Conservation (phyloP, 805 yeast genomes). For the Suhomyces faveliae region DNA sequence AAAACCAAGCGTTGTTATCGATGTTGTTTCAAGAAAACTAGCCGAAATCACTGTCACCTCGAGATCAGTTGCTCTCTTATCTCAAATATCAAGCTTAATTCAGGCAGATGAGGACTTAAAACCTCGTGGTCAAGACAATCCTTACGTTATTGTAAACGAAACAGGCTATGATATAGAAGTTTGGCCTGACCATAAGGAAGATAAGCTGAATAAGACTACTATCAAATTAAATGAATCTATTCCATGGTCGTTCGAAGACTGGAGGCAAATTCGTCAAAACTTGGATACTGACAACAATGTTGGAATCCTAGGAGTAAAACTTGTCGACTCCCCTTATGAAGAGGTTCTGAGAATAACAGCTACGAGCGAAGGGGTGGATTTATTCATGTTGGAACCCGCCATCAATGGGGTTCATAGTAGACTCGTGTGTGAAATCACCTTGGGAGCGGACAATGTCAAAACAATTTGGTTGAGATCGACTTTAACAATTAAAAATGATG, state of each 20-base stretch:
- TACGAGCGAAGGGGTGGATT: conserved; percentile 78
- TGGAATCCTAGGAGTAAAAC: conserved; percentile 62
- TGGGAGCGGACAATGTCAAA: conserved; percentile 78
- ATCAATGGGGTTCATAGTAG: conserved; percentile 66
- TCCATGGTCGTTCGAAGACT: conserved; percentile 94
- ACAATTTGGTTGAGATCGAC: conserved; percentile 77
- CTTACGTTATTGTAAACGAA: conserved; percentile 76
- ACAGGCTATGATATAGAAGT: conserved; percentile 81
- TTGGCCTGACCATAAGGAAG: conserved; percentile 61
- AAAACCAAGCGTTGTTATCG: conserved; percentile 53
- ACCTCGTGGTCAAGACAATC: conserved; percentile 76
- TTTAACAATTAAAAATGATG: conserved; percentile 59
- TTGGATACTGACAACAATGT: conserved; percentile 61
- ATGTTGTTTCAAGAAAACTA: conserved; percentile 68
- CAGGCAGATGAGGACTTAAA: conserved; percentile 53
- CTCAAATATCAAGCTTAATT: conserved; percentile 63
- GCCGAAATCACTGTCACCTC: conserved; percentile 84
- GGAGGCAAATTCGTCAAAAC: conserved; percentile 82
- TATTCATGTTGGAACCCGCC: conserved; percentile 66
- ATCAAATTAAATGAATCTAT: conserved; percentile 49
- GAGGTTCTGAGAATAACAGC: conserved; percentile 59
- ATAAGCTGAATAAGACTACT: conserved; percentile 21
- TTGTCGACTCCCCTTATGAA: conserved; percentile 56
- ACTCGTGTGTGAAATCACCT: conserved; percentile 64
- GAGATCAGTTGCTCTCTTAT: conserved; percentile 71